These are phyloP conservation scores for Acacia crassicarpa DNA, from an alignment of 306 rosid species.

Conservation along the genomic window DNA sequence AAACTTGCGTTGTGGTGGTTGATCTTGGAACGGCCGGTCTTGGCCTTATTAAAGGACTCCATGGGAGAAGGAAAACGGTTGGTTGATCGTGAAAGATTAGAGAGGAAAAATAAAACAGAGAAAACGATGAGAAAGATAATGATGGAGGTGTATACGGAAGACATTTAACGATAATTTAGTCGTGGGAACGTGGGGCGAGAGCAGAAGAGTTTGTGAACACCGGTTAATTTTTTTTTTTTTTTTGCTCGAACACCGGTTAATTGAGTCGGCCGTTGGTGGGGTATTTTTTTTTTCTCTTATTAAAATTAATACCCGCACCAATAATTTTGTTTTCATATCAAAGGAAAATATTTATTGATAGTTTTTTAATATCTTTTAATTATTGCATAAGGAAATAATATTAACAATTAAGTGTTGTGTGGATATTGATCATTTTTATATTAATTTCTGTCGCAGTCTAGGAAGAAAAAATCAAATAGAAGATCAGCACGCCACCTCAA, in stretches of 20 bases:
- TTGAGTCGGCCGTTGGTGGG: not conserved
- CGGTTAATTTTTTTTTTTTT: not conserved
- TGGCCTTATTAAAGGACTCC: constrained; percentile 11
- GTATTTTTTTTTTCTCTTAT: too few relatives aligned
- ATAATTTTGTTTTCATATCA: too few relatives aligned
- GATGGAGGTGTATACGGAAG: not conserved
- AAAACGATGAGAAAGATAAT: not conserved
- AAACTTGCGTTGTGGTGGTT: not conserved
- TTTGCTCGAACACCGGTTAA: not conserved
- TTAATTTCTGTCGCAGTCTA: too few relatives aligned
- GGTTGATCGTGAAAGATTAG: not conserved
- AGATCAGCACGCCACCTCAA: too few relatives aligned
- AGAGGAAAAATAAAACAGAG: not conserved
- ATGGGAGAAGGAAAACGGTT: not conserved
- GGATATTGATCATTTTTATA: not conserved
- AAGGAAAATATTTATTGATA: too few relatives aligned
- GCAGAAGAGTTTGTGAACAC: not conserved
- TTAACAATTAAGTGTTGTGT: not conserved
- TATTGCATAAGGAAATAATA: too few relatives aligned
- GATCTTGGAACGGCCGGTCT: not conserved
- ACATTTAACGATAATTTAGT: too few relatives aligned
- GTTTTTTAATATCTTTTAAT: too few relatives aligned
- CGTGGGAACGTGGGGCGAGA: too few relatives aligned
- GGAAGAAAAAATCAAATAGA: too few relatives aligned
- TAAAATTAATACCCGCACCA: not conserved